Evolutionary conservation across 1,284 basidiomycete species (phyloP).

Genomic region (Ustilago shanxiensis): DNA sequence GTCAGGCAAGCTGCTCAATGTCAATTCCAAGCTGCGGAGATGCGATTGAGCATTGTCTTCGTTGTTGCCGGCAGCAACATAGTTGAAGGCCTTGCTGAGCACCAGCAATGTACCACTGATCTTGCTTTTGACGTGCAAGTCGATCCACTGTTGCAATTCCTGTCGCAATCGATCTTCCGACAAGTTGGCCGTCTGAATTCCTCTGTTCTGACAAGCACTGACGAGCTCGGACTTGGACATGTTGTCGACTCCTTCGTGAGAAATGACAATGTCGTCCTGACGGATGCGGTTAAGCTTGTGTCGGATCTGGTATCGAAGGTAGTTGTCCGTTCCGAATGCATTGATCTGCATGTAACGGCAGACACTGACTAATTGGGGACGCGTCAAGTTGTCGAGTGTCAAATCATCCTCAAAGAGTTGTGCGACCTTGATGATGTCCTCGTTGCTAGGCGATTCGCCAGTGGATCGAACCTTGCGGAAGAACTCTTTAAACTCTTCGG

Average conservation of each 20-base stretch:
- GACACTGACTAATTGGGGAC: constrained; percentile 96
- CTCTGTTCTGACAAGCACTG: constrained; percentile 91
- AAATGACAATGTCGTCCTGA: constrained; percentile 89
- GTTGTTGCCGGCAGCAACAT: constrained; percentile 71
- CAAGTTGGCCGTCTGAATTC: constrained; percentile 87
- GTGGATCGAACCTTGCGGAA: constrained; percentile 98
- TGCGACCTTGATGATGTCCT: constrained; percentile 93
- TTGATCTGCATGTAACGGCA: constrained; percentile 93
- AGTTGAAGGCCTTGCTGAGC: constrained; percentile 92
- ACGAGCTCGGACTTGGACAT: constrained; percentile 91
- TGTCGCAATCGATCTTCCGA: constrained; percentile 77
- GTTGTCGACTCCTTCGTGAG: constrained; percentile 87
- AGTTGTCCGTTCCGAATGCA: constrained; percentile 99
- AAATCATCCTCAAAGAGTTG: constrained; percentile 97
- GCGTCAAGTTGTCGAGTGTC: constrained; percentile 95
- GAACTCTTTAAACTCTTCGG: constrained; percentile 98
- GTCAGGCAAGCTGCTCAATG: constrained; percentile 92
- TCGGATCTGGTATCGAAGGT: constrained; percentile 92
- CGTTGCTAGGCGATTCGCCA: constrained; percentile 88
- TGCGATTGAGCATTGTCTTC: constrained; percentile 71
- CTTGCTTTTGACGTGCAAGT: constrained; percentile 84
- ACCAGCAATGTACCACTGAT: constrained; percentile 94
- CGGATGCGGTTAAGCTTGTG: constrained; percentile 85
- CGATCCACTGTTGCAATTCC: constrained; percentile 93
- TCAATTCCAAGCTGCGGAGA: constrained; percentile 84